Evolutionary conservation across 192 early-diverging fungal species (phyloP), one percentile per base, ranked within the genome.

Genomic region (Coemansia sp.): DNA sequence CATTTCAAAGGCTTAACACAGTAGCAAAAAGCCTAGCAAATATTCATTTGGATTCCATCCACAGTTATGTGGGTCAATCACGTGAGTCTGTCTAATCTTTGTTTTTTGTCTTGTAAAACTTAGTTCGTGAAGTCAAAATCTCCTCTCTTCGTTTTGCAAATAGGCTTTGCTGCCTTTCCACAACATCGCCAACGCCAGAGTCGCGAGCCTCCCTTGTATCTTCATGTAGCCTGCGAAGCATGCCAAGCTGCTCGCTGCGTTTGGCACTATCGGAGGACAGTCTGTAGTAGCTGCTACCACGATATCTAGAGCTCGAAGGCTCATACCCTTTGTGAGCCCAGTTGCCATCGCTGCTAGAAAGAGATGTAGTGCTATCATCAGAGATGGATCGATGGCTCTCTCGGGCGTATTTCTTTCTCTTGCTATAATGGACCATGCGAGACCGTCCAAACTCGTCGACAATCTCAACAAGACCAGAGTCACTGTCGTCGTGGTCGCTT

Each of bases 401-500:
- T 22, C 19, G 13, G n/a, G 42, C 18, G 41, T 73, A 73, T 11
- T 70, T 36, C 6, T 16, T 36, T 10, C 58, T 71, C 41, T 67
- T 54, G 36, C 59, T 73, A 18, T 63, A 54, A 18, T 67, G 65
- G 41, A 82, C 70, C 52, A 60, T 65, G 7, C 79, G 69, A 15
- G 73, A 58, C 10, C 79, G 73, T 5, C 79, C 79, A 77, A 82
- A 82, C 67, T 82, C 79, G 41, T 82, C 79, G 16, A 77, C 40
- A 13, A 82, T 63, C 22, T 82, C 79, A 15, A 82, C 71, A 52
- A 70, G 40, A n/a, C 58, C 62, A 43, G 52, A 59, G 15, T 54
- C 45, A 54, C 26, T 12, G 10, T 21, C 51, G 19, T 26, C 26
- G 26, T 26, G 26, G 26, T 26, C 26, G 32, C 66, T 67, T 37